Base-by-base conservation (phyloP, 2,329 filamentous ascomycete species). In the Macrophomina phaseolina region DNA sequence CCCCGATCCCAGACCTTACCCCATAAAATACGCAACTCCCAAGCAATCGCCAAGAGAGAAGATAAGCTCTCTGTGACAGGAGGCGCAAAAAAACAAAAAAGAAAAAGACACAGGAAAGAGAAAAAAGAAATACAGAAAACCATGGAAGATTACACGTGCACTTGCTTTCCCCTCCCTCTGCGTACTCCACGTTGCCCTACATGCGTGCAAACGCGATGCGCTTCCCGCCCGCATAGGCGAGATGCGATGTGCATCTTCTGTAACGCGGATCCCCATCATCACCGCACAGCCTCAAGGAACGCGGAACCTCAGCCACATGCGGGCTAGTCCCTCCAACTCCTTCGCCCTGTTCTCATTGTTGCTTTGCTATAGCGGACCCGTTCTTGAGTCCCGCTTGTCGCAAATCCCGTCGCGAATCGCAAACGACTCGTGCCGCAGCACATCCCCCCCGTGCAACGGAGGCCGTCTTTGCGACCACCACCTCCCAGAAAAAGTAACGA, bases 111-210 rank as follows among this genome's bases (percentile, higher is more conserved):
- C 5, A 34, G 28, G 11, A 34, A 34, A 23, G n/a, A 34, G 14
- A 38, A 23, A 18, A 38, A 38, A 55, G 18, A 18, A 23, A 11
- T 45, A 18, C 16, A 1, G 11, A 23, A 23, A 23, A 23, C 23
- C 23, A 23, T 23, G 23, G 23, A 23, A 23, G 23, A 23, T 23
- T 23, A 23, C 38, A 9, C 38, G 8, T 40, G 38, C 28, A n/a
- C 14, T 2, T n/a, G 49, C 30, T 12, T 30, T 34, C 32, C 64
- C 42, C 52, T 67, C 42, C 62, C 45, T 18, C 34, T 63, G 40
- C 62, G 18, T 65, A 34, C 36, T 63, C 49, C 65, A 65, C 65
- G 64, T 53, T 51, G 40, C 60, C 23, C 23, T 23, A 23, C 23
- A 23, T 23, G 3, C 23, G 23, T 23, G 23, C 23, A 23, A 23